phyloP scores from a whole-genome alignment of 108 stramenopile species.

The Skeletonema menzelii region DNA sequence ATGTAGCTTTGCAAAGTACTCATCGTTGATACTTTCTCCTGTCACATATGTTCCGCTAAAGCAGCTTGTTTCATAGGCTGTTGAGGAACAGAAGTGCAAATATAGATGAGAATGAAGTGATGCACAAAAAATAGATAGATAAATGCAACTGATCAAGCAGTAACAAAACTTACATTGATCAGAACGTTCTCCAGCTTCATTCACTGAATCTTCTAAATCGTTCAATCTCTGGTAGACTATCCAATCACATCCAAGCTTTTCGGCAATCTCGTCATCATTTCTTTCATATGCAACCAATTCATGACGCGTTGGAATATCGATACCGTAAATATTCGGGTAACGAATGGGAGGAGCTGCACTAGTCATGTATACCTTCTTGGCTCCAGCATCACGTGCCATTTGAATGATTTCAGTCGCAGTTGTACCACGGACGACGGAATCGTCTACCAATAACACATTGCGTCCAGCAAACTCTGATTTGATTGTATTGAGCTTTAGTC shows the following conservation, averaged over 20 bases:
- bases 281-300: conserved; percentile 95
- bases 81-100: background rate
- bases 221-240: conserved; percentile 62
- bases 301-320: conserved; percentile 95
- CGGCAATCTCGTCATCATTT: conserved; percentile 85
- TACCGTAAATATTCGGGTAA: conserved; percentile 98
- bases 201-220: conserved; percentile 76
- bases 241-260: conserved; percentile 92
- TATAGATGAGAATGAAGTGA: background rate
- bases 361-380: conserved; percentile 92
- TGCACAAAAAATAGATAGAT: background rate
- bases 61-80: conserved; percentile 93
- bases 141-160: background rate
- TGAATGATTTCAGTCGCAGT: conserved; percentile 96
- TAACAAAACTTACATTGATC: conserved; percentile 23
- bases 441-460: conserved; percentile 96
- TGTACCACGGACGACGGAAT: conserved; percentile 97
- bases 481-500: conserved; percentile 99
- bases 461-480: conserved; percentile 87
- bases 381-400: conserved; percentile 99
- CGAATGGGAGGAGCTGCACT: conserved; percentile 98
- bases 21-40: conserved; percentile 75
- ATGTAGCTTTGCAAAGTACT: conserved; percentile 80
- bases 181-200: conserved; percentile 30
- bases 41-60: conserved; percentile 96